A percentile compares a stretch with the other conserved stretches of the same genome.
Conservation (phyloP, 2,329 filamentous ascomycete genomes). For the Xylariaceae sp. region DNA sequence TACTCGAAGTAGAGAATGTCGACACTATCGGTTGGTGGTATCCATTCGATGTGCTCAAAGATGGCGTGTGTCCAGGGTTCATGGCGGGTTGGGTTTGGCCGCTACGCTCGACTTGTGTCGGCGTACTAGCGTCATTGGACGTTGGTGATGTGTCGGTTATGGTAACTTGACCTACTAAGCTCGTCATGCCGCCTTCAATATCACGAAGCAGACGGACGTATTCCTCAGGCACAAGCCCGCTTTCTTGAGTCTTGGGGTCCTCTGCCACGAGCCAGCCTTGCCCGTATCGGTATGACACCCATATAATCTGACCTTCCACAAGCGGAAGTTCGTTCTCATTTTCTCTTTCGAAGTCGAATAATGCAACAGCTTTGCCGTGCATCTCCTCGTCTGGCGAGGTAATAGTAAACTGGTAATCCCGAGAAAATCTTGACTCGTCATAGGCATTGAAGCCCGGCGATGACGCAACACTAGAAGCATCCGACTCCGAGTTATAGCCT, state of each 20-base stretch:
- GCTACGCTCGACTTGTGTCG: constrained; percentile 55
- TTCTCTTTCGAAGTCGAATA: constrained; percentile 92
- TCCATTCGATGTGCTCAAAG: constrained; percentile 47
- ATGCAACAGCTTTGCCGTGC: constrained; percentile 89
- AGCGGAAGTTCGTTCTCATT: constrained; percentile 95
- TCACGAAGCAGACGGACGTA: constrained; percentile 90
- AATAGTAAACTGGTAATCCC: constrained; percentile 92
- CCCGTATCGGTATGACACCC: constrained; percentile 91
- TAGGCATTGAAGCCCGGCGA: constrained; percentile 54
- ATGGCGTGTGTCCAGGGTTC: constrained; percentile 40
- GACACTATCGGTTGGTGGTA: constrained; percentile 64
- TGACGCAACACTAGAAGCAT: constrained; percentile 52
- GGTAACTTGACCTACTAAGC: constrained; percentile 55
- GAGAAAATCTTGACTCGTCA: constrained; percentile 76
- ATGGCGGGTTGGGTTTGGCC: constrained; percentile 17
- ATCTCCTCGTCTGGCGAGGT: constrained; percentile 95
- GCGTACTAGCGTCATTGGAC: constrained; percentile 54
- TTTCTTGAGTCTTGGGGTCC: constrained; percentile 90
- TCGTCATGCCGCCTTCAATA: constrained; percentile 83
- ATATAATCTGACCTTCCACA: constrained; percentile 90
- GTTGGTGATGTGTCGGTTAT: constrained; percentile 44
- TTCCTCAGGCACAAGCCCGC: constrained; percentile 90
- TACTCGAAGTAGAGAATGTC: constrained; percentile 65
- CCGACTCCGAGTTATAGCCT: constrained; percentile 50
- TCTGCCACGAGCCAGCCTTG: constrained; percentile 97